Evolutionary conservation across 352 stramenopile species (phyloP).

Genomic region (Discostella stelligera): DNA sequence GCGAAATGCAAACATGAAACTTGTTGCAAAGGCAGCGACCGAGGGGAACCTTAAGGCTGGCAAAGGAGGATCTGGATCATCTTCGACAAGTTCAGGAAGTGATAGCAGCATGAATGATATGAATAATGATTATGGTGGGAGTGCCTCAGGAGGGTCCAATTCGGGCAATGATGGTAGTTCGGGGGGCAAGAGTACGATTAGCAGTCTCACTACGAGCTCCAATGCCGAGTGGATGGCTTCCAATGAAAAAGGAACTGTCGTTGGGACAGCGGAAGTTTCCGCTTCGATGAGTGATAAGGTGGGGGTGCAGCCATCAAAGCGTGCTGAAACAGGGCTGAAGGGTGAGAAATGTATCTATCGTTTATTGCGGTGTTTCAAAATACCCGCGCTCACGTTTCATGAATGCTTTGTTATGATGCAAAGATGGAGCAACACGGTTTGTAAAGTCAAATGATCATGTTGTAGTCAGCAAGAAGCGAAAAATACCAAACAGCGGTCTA

Average conservation of each 20-base stretch:
- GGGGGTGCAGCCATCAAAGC: not conserved
- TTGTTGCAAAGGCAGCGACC: not conserved
- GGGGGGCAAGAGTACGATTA: constrained; percentile 42
- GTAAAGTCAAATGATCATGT: too few species aligned
- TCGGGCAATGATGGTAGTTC: constrained; percentile 39
- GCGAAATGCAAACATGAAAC: not conserved
- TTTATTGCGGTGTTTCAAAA: constrained; percentile 3
- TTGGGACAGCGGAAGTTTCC: not conserved
- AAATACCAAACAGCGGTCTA: constrained; percentile 11
- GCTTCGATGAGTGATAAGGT: not conserved
- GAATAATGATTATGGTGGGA: constrained; percentile 21
- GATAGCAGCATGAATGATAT: constrained; percentile 26
- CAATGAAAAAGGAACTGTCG: not conserved
- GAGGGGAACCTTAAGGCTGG: not conserved
- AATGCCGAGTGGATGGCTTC: constrained; percentile 42
- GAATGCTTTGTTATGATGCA: not conserved
- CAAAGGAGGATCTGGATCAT: not conserved
- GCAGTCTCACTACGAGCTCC: constrained; percentile 42
- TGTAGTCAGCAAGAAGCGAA: constrained; percentile 31
- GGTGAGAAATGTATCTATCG: constrained; percentile 1
- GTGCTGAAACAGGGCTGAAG: constrained; percentile 1
- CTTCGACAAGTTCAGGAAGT: constrained; percentile 9
- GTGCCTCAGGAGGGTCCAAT: constrained; percentile 20
- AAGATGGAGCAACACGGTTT: constrained; percentile 25
- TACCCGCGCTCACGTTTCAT: not conserved